Base-by-base conservation (phyloP, 75 land plant species). In the Isoetes taiwanensis region DNA sequence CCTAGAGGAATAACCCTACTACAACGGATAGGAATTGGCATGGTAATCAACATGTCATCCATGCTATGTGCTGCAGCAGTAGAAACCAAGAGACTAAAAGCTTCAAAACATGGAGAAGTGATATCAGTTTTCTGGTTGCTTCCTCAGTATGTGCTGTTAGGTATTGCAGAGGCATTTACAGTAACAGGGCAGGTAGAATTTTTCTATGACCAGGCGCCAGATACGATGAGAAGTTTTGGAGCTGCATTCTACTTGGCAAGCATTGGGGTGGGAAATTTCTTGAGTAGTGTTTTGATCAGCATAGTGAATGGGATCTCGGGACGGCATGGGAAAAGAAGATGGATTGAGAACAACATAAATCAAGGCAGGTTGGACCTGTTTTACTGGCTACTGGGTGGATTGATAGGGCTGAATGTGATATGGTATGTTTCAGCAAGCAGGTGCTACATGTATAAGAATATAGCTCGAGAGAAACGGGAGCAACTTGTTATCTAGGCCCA, bases 171-270 rank as follows among this genome's bases (percentile, higher is more conserved):
- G 1, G 42, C 57, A 2, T 68, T 68, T 43, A 4, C 57, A 11
- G 40, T 26, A 2, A 30, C n/a, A 0, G 70, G 57, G 1, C 33
- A 53, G 32, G 3, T 68, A 0, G 61, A 66, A 10, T 66, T 66
- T 54, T 57, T 66, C 61, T 66, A 66, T 53, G 62, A 66, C 43
- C 64, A 68, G 43, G 63, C 70, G 8, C 70, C 70, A 1, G 70
- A 61, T 30, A 39, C 38, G 28, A 68, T 68, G 70, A 48, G 58
- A 48, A 68, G 70, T 24, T 27, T 60, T 19, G 63, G 64, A 1
- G 61, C 64, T 43, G 54, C 64, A n/a, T 26, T 43, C 9, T 38
- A 9, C 5, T 14, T 10, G 0, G 53, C 8, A 11, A 52, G 23
- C 9, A 0, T 35, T 0, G 70, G 46, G 11, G n/a, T 60, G 14